Evolutionary conservation across 129 eudicot species (phyloP).

Genomic region (Calendula officinalis): DNA sequence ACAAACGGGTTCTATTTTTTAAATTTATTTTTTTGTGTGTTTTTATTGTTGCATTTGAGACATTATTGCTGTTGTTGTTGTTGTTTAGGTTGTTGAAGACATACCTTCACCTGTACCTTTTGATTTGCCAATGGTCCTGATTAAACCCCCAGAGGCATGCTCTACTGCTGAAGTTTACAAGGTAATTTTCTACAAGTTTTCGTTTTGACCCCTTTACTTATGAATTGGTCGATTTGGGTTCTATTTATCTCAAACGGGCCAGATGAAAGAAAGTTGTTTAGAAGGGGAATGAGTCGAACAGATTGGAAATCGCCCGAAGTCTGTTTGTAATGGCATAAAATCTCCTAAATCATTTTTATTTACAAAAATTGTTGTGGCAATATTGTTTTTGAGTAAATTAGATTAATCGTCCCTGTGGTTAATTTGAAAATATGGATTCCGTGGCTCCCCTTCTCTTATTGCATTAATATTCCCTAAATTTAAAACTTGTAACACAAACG

Average conservation of each 20-base stretch:
- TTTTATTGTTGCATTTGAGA: not conserved
- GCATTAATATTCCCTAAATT: too few species aligned
- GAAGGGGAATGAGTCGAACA: too few species aligned
- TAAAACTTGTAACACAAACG: too few species aligned
- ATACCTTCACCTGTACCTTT: constrained; percentile 60
- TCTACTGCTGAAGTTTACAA: constrained; percentile 97
- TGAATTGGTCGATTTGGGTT: not conserved
- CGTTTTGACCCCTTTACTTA: not conserved
- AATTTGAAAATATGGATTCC: too few species aligned
- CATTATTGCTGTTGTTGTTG: constrained; percentile 1
- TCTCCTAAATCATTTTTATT: too few species aligned
- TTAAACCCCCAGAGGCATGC: constrained; percentile 95
- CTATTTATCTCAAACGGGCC: not conserved
- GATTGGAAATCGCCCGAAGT: too few species aligned
- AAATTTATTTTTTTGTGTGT: not conserved
- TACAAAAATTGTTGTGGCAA: too few species aligned
- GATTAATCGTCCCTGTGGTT: too few species aligned
- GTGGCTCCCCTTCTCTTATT: too few species aligned
- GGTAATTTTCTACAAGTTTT: constrained; percentile 33
- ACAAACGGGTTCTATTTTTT: not conserved
- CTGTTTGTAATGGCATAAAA: too few species aligned
- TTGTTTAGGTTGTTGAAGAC: constrained; percentile 66
- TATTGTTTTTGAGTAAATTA: too few species aligned
- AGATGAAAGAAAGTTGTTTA: too few species aligned
- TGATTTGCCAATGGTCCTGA: constrained; percentile 87